phyloP scores from a whole-genome alignment of 768 basidiomycete species.

The Nevesoporus exiguus region DNA sequence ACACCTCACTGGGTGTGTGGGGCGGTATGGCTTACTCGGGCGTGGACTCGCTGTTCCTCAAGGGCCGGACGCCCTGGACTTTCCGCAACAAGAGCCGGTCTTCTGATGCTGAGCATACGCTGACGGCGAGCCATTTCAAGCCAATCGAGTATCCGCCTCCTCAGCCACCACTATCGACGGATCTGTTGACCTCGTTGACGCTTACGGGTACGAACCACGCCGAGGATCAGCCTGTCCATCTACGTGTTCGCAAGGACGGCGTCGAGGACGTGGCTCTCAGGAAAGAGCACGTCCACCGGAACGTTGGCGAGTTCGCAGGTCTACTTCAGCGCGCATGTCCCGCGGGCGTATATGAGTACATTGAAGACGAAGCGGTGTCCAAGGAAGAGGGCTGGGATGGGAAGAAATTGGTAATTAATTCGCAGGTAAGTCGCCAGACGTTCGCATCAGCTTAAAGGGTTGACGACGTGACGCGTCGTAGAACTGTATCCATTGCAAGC shows the following conservation, averaged over 20 bases:
- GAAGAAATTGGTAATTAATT: constrained; percentile 92
- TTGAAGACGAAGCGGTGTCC: constrained; percentile 59
- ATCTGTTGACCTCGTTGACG: constrained; percentile 85
- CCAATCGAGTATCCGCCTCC: constrained; percentile 86
- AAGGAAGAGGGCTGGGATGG: constrained; percentile 64
- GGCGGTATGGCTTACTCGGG: constrained; percentile 91
- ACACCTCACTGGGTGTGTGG: constrained; percentile 70
- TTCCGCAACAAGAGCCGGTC: constrained; percentile 58
- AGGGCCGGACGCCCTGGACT: constrained; percentile 90
- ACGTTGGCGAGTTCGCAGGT: constrained; percentile 80
- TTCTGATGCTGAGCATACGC: constrained; percentile 70
- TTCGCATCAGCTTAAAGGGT: background rate
- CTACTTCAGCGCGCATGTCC: constrained; percentile 89
- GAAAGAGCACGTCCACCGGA: constrained; percentile 67
- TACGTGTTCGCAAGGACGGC: constrained; percentile 54
- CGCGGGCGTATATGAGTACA: constrained; percentile 96
- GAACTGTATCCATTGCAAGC: constrained; percentile 93
- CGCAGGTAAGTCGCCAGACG: constrained; percentile 58
- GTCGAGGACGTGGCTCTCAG: constrained; percentile 44
- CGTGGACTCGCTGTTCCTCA: constrained; percentile 78
- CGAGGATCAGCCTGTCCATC: constrained; percentile 93
- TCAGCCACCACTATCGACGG: constrained; percentile 88
- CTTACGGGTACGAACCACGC: constrained; percentile 94
- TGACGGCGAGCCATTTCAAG: constrained; percentile 57
- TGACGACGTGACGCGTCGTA: constrained; percentile 26